Conservation (phyloP, 1,284 basidiomycete genomes). For the Trichosporon asahii region DNA sequence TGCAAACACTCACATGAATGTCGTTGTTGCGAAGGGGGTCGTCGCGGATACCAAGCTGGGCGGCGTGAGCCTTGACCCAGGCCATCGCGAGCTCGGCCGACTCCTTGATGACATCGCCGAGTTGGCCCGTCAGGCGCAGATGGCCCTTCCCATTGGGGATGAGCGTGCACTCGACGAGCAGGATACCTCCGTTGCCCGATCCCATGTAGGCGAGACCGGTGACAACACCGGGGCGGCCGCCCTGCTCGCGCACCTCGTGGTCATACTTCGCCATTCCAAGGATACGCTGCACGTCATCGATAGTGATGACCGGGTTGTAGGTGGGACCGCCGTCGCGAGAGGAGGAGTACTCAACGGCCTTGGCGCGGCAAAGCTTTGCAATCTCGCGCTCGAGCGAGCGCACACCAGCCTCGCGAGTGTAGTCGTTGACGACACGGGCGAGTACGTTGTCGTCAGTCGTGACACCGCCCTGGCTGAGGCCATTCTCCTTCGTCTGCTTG, state of each 20-base stretch:
- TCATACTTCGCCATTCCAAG: conserved; percentile 79
- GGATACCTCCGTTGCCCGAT: conserved; percentile 80
- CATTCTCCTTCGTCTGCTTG: conserved; percentile 86
- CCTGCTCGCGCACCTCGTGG: conserved; percentile 57
- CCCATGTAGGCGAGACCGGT: conserved; percentile 45
- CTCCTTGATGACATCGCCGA: conserved; percentile 95
- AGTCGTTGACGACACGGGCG: conserved; percentile 85
- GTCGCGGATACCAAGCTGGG: conserved; percentile 61
- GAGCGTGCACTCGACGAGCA: conserved; percentile 56
- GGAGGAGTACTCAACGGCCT: conserved; percentile 79
- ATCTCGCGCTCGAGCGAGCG: conserved; percentile 82
- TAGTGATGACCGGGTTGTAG: conserved; percentile 66
- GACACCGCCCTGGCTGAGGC: conserved; percentile 75
- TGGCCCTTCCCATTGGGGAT: conserved; percentile 38
- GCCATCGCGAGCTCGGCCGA: conserved; percentile 89
- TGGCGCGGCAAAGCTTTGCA: conserved; percentile 76
- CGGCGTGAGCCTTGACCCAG: conserved; percentile 85
- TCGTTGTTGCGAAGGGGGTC: conserved; percentile 57
- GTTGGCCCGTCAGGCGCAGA: conserved; percentile 72
- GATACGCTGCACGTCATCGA: conserved; percentile 74
- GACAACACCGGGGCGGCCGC: conserved; percentile 40
- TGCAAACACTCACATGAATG: conserved; percentile 60
- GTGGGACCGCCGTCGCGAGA: conserved; percentile 31
- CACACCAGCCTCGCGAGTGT: conserved; percentile 95
- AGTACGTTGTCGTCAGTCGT: conserved; percentile 68